Percentiles rank a stretch among this genome's conserved stretches.
phyloP scores from a whole-genome alignment of 768 basidiomycete species.

The Lactarius psammicola region DNA sequence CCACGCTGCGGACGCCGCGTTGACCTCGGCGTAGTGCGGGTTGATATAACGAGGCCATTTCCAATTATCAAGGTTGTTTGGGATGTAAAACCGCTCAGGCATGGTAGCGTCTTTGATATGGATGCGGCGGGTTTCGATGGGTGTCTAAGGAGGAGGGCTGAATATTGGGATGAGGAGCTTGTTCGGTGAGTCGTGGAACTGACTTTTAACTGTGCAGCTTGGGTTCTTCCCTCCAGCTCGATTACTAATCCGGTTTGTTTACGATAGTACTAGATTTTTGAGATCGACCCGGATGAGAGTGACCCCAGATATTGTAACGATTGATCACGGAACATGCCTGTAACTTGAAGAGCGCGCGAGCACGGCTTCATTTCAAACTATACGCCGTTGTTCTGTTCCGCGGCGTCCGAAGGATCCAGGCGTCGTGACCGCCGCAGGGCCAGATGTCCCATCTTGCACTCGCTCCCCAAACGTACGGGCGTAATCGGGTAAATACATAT shows the following conservation, averaged over 20 bases:
- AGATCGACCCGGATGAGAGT: slow-evolving; percentile 8
- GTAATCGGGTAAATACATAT: neutral
- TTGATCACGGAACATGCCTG: neutral
- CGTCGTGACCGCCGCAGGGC: neutral
- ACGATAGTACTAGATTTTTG: neutral
- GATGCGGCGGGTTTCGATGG: neutral
- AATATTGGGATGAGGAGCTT: no score
- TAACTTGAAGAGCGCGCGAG: neutral
- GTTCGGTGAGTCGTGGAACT: no score
- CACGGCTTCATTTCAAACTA: neutral
- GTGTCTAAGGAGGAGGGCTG: no score
- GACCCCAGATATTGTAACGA: neutral
- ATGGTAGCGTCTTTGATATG: neutral
- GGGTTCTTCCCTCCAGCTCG: neutral
- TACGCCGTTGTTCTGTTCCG: neutral
- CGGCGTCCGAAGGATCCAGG: neutral
- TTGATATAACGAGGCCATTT: slow-evolving; percentile 28
- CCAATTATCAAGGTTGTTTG: slow-evolving; percentile 18
- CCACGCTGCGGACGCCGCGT: slow-evolving; percentile 21
- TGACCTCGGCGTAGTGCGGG: slow-evolving; percentile 24
- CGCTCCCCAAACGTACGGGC: neutral
- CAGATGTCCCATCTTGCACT: neutral
- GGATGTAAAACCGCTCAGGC: slow-evolving; percentile 1
- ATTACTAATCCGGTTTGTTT: neutral
- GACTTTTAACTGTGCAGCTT: no score